Base-by-base conservation (phyloP, 768 basidiomycete species). In the Clitopilus hobsonii region DNA sequence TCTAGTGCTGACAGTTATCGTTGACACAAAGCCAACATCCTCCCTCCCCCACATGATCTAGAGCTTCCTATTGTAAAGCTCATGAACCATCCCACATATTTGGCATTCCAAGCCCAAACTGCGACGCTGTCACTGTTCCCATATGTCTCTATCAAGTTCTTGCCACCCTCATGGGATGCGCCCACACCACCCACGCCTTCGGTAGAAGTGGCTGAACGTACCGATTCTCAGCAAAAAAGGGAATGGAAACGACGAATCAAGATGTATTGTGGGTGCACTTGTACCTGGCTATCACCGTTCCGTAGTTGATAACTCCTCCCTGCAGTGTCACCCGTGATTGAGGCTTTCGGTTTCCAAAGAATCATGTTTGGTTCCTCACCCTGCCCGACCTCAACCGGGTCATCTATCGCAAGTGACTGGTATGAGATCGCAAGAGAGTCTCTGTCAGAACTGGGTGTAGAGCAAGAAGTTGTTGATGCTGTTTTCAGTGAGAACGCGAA, bases 351-450 rank as follows among this genome's bases (percentile, higher is more conserved):
- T 6, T 89, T 82, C 62, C 77, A 88, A 62, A 82, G 91, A 52
- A 91, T 94, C 61, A 77, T 94, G 18, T 93, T 88, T 68, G 91
- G 91, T 6, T 87, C 90, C 7, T 85, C 89, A 1, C 82, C 87
- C 27, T 82, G 86, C 10, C 69, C 75, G n/a, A 69, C 73, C 3
- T 74, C 75, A 2, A 73, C 73, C 23, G 73, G 74, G 24, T 62
- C 72, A 23, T 81, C 82, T 3, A 75, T 74, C 48, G 78, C 83
- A 2, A 78, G 77, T 30, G 83, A 85, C 57, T 94, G 91, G 91
- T 94, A 91, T 61, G 86, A 84, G 60, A 80, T 92, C 53, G 88
- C 89, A 10, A 78, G 86, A 59, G 90, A 89, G 63, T 85, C 85
- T 1, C 78, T 92, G 56, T 82, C 88, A 24, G 91, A 93, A 69